These are phyloP conservation scores for Pyrenochaeta sp. DNA, from an alignment of 2,329 filamentous ascomycete species.

Conservation along the genomic window DNA sequence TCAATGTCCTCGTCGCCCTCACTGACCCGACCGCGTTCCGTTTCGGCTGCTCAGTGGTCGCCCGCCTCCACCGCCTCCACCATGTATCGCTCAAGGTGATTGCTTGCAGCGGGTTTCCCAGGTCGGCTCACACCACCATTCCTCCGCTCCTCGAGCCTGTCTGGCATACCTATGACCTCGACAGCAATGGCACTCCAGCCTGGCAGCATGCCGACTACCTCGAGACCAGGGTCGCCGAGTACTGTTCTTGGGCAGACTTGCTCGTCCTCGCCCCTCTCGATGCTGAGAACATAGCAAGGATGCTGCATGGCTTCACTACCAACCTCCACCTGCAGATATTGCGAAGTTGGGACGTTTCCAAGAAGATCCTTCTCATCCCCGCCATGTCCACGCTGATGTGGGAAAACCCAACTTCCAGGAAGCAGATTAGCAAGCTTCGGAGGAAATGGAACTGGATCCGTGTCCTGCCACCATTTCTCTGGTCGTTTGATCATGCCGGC, in stretches of 20 bases:
- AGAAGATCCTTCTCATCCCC: slow-evolving; percentile 83
- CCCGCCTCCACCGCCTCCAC: slow-evolving; percentile 72
- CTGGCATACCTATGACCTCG: slow-evolving; percentile 39
- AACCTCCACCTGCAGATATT: slow-evolving; percentile 82
- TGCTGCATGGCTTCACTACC: slow-evolving; percentile 84
- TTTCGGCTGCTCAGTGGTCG: slow-evolving; percentile 70
- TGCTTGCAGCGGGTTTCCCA: slow-evolving; percentile 36
- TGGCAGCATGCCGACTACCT: slow-evolving; percentile 35
- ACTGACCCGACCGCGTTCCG: slow-evolving; percentile 71
- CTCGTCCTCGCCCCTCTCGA: slow-evolving; percentile 85
- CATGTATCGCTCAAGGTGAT: slow-evolving; percentile 59
- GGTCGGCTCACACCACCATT: slow-evolving; percentile 27
- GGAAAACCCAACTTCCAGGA: slow-evolving; percentile 88
- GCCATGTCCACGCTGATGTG: slow-evolving; percentile 91
- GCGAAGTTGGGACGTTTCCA: slow-evolving; percentile 85
- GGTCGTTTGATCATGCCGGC: slow-evolving; percentile 71
- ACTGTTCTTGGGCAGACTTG: slow-evolving; percentile 88
- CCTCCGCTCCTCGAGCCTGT: slow-evolving; percentile 36
- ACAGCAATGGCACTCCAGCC: slow-evolving; percentile 23
- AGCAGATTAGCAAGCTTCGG: slow-evolving; percentile 83
- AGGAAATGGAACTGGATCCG: slow-evolving; percentile 88
- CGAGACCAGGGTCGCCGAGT: slow-evolving; percentile 67
- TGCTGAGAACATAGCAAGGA: slow-evolving; percentile 83
- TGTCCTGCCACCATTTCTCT: slow-evolving; percentile 80
- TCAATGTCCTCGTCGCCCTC: slow-evolving; percentile 67